Evolutionary conservation across 139 green algal genomes (phyloP).

Genomic region (Pleodorina starrii): DNA sequence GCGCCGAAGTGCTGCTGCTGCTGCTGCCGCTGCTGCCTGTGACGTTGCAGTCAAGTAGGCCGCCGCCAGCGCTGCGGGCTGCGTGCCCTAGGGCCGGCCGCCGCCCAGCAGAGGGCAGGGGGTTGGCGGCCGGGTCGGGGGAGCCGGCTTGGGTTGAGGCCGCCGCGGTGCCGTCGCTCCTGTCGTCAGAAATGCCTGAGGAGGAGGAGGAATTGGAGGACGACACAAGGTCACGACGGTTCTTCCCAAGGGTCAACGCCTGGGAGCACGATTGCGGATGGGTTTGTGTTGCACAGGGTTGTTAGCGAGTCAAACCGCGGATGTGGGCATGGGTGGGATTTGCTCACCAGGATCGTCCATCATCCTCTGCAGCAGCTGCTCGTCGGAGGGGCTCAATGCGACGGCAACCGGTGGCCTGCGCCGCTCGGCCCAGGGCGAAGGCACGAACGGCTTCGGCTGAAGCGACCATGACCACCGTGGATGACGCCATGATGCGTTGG

Average conservation of each 20-base stretch:
- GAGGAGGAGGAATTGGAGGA: background rate
- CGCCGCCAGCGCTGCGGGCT: background rate
- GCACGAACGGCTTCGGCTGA: background rate
- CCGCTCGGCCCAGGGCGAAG: background rate
- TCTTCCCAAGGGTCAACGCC: too few species aligned
- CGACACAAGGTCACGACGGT: too few species aligned
- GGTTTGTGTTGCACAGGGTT: too few species aligned
- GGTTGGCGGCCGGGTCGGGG: background rate
- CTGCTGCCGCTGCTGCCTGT: background rate
- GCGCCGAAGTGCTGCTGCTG: background rate
- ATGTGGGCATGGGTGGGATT: background rate
- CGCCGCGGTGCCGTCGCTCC: background rate
- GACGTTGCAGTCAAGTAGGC: background rate
- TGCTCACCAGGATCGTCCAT: slow-evolving; percentile 18
- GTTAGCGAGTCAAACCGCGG: too few species aligned
- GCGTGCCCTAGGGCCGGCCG: too few species aligned
- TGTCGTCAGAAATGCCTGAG: slow-evolving; percentile 18
- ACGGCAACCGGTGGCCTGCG: background rate
- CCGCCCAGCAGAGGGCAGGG: too few species aligned
- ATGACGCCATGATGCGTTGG: background rate
- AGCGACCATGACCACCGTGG: background rate
- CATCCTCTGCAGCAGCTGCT: slow-evolving; percentile 5
- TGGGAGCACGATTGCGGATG: too few species aligned
- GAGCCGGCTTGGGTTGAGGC: background rate
- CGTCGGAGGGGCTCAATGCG: background rate